phyloP scores from a whole-genome alignment of 2,329 filamentous ascomycete species.

The Alternaria tenuissima region DNA sequence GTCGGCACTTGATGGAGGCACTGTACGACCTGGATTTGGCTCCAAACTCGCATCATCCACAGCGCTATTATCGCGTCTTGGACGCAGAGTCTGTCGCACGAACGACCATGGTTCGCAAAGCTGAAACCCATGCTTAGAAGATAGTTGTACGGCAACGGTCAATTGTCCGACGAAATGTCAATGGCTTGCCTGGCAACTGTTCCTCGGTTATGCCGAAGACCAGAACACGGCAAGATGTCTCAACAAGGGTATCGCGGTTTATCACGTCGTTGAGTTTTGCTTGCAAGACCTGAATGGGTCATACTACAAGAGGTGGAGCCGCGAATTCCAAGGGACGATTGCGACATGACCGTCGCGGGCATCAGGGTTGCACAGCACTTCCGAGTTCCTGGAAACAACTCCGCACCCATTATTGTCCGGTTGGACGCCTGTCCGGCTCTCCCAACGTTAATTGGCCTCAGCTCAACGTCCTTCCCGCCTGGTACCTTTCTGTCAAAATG shows the following conservation, averaged over 20 bases:
- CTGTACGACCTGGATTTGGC: neutral
- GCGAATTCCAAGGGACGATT: neutral
- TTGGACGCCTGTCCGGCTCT: neutral
- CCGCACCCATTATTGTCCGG: neutral
- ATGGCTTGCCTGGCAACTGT: neutral
- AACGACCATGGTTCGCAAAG: neutral
- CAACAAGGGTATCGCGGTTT: neutral
- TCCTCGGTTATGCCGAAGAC: neutral
- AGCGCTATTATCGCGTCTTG: slow-evolving; percentile 1
- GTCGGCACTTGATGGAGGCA: slow-evolving; percentile 9
- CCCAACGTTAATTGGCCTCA: neutral
- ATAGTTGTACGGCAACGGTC: neutral
- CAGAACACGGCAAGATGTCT: neutral
- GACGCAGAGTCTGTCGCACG: slow-evolving; percentile 8
- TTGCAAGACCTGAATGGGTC: neutral
- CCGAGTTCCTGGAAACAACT: slow-evolving; percentile 4
- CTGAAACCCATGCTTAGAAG: slow-evolving; percentile 9
- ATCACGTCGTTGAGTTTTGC: neutral
- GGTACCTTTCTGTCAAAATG: slow-evolving; percentile 5
- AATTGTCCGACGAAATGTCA: neutral
- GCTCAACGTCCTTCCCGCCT: slow-evolving; percentile 7
- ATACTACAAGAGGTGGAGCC: neutral
- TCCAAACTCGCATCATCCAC: neutral
- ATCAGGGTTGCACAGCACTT: slow-evolving; percentile 1
- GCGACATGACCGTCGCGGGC: slow-evolving; percentile 1